These are phyloP conservation scores for Polygonum aviculare DNA, from an alignment of 148 eudicot species.

Conservation along the genomic window DNA sequence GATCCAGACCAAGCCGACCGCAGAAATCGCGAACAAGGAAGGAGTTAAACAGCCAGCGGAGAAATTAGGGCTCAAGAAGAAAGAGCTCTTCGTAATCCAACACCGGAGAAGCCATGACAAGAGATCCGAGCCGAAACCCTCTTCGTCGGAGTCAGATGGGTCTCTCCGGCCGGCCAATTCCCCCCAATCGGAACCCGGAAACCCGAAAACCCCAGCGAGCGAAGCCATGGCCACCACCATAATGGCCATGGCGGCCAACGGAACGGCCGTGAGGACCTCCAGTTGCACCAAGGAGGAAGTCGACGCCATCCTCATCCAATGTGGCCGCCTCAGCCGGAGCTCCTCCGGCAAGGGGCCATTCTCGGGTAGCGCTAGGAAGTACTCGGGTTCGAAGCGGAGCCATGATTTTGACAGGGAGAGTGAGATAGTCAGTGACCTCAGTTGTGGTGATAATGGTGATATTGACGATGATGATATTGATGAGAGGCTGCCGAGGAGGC, in stretches of 20 bases:
- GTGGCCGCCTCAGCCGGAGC: conserved; percentile 18
- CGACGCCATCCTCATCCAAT: conserved; percentile 10
- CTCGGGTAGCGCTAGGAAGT: conserved; percentile 33
- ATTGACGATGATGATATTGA: conserved; percentile 18
- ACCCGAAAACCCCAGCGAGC: background rate
- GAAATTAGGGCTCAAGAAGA: conserved; percentile 6
- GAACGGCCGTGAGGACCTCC: conserved; percentile 4
- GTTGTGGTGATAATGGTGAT: conserved; percentile 21
- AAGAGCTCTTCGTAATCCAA: conserved; percentile 9
- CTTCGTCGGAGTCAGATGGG: background rate
- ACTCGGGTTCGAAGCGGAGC: conserved; percentile 83
- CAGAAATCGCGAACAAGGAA: background rate
- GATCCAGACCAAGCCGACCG: background rate
- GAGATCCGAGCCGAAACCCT: conserved; percentile 1
- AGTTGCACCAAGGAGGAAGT: conserved; percentile 12
- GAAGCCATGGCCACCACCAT: background rate
- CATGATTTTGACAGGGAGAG: conserved; percentile 72
- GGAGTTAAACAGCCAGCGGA: background rate
- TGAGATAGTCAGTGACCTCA: conserved; percentile 9
- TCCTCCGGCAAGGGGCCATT: conserved; percentile 48
- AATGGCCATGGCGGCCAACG: conserved; percentile 6
- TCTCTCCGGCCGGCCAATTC: background rate
- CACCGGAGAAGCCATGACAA: conserved; percentile 12
- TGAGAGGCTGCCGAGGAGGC: conserved; percentile 31
- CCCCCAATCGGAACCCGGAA: background rate